A percentile compares a stretch with the other conserved stretches of the same genome.
These are phyloP conservation scores for Pythium scleroteichum DNA, from an alignment of 352 stramenopile genomes.

Conservation along the genomic window DNA sequence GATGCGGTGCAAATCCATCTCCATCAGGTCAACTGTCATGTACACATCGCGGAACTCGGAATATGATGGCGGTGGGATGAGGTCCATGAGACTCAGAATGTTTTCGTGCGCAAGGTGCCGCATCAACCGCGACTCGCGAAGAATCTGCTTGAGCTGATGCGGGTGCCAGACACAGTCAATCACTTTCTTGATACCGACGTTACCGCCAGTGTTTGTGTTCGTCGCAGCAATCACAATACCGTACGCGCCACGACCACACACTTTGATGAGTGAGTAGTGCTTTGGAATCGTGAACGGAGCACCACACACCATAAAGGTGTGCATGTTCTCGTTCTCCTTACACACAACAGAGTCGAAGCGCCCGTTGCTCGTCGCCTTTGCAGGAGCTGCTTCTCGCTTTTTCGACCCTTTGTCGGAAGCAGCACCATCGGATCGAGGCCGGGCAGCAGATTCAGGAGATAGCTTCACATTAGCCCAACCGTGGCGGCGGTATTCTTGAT, in stretches of 20 bases:
- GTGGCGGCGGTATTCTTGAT: conserved; percentile 51
- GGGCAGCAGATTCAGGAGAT: conserved; percentile 53
- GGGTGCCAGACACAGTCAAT: conserved; percentile 91
- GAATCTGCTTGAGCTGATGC: conserved; percentile 88
- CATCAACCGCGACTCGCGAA: conserved; percentile 84
- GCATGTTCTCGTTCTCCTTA: conserved; percentile 87
- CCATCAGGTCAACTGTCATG: conserved; percentile 92
- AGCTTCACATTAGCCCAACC: conserved; percentile 83
- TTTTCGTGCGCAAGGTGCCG: conserved; percentile 88
- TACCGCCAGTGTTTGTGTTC: conserved; percentile 76
- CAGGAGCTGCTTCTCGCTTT: conserved; percentile 35
- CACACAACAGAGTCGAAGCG: conserved; percentile 63
- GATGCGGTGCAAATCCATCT: conserved; percentile 92
- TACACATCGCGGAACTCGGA: conserved; percentile 88
- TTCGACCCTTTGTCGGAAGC: conserved; percentile 41
- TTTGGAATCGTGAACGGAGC: conserved; percentile 83
- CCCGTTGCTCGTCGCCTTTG: conserved; percentile 11
- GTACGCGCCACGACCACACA: conserved; percentile 86
- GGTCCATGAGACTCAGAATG: conserved; percentile 79
- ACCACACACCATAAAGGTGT: conserved; percentile 90
- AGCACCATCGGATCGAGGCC: conserved; percentile 56
- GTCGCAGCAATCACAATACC: conserved; percentile 90
- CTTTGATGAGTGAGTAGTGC: conserved; percentile 89
- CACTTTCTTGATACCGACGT: conserved; percentile 91
- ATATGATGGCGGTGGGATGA: conserved; percentile 84